These are phyloP conservation scores for Ascochyta rabiei DNA, from an alignment of 2,329 filamentous ascomycete genomes.

Conservation along the genomic window DNA sequence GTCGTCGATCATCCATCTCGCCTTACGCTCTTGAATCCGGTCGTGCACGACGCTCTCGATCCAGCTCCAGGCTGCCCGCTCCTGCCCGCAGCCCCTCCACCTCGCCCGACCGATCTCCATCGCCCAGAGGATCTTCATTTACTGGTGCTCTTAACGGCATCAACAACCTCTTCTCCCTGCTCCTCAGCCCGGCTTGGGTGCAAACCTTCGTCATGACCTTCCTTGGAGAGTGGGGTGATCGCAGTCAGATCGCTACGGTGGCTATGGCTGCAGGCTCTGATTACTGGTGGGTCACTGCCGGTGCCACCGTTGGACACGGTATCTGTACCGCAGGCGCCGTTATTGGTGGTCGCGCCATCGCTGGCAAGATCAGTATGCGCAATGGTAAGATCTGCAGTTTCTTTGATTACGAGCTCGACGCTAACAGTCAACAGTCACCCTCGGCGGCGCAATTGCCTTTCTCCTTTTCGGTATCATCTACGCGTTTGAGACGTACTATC, in stretches of 20 bases:
- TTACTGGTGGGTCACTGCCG: conserved; percentile 97
- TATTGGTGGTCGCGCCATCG: conserved; percentile 88
- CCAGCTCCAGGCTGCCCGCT: conserved; percentile 77
- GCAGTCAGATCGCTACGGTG: conserved; percentile 97
- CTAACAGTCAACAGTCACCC: conserved; percentile 69
- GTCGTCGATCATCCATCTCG: conserved; percentile 70
- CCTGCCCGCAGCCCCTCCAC: conserved; percentile 79
- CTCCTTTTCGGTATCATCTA: conserved; percentile 92
- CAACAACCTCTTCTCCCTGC: conserved; percentile 82
- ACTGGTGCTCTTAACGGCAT: conserved; percentile 66
- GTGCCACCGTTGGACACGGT: conserved; percentile 83
- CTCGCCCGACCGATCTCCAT: conserved; percentile 48
- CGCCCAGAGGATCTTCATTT: conserved; percentile 61
- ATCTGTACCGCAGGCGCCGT: conserved; percentile 92
- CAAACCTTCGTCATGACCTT: conserved; percentile 99
- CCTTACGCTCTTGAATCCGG: conserved; percentile 84
- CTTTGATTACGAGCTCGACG: background rate
- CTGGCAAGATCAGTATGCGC: conserved; percentile 91
- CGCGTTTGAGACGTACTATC: conserved; percentile 76
- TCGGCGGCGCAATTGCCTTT: conserved; percentile 90
- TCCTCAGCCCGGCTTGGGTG: conserved; percentile 96
- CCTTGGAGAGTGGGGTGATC: conserved; percentile 95
- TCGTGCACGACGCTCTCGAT: conserved; percentile 73
- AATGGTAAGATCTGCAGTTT: conserved; percentile 72
- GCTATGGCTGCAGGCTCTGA: conserved; percentile 98